Base-by-base conservation (phyloP, 495 filamentous ascomycete genomes). In the Penicillium cataractarum region DNA sequence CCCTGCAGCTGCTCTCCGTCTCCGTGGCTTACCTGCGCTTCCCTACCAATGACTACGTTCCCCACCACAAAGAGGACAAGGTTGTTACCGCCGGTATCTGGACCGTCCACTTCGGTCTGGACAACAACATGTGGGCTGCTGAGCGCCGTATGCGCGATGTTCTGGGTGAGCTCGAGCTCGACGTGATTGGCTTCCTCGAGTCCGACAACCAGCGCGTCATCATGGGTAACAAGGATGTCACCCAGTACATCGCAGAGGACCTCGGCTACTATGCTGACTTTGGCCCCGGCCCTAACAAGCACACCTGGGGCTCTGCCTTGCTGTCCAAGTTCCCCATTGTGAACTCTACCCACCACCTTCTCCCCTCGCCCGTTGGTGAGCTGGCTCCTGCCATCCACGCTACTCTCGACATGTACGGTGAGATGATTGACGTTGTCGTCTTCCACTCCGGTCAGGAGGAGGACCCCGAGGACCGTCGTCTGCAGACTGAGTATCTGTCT, bases 371-470 rank as follows among this genome's bases (percentile, higher is more conserved):
- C 0, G 92, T 91, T 8, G 96, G 96, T 59, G 96, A 99, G 74
- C 84, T 99, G 31, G 96, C 96, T 6, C 96, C 96, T 6, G 95
- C 96, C 32, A 97, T 99, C 65, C 89, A 97, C 65, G 96, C 96
- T 15, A 97, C 94, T 2, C 83, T 99, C 19, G 92, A 98, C 71
- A 87, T 90, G 65, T 97, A 99, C 72, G 96, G 92, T 27, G 87
- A 92, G 71, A 77, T 90, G 66, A 83, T 98, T 35, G 96, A 99
- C 66, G 91, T 98, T 6, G 90, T 97, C 57, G 95, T 99, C 56
- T 99, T 99, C 86, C 96, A 99, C 78, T 98, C 95, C 13, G 96
- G 96, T 21, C 96, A 99, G 71, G 96, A 99, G 75, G 96, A 99
- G 74, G 96, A 99, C 66, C 88, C 88, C 0, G 94, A 98, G 68